Percentiles rank a stretch among this genome's conserved stretches.
Evolutionary conservation across 225 moss, liverwort and hornwort species (phyloP).

Genomic region (Marchantia paleacea): DNA sequence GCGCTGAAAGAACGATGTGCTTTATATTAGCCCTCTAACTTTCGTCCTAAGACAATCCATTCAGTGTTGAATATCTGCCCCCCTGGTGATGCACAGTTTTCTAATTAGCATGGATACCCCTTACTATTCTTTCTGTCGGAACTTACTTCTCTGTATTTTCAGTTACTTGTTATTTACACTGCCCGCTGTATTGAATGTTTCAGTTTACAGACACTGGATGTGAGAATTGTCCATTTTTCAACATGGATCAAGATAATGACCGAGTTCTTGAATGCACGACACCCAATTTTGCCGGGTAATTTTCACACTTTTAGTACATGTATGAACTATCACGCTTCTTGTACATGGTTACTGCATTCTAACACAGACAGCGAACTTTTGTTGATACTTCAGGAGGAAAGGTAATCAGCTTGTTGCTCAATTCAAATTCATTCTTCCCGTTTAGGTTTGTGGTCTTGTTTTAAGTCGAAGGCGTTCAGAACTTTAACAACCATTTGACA

Average conservation of each 20-base stretch:
- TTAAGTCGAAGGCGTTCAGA: not conserved
- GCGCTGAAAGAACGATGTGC: no score
- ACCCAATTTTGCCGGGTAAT: slow-evolving; percentile 86
- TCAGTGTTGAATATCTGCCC: no score
- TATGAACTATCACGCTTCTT: not conserved
- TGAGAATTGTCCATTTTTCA: slow-evolving; percentile 89
- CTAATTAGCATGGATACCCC: no score
- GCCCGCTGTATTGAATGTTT: not conserved
- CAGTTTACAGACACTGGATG: slow-evolving; percentile 89
- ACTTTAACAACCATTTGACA: not conserved
- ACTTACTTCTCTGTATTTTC: no score
- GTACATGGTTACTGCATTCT: not conserved
- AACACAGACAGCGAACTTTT: not conserved
- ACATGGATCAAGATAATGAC: slow-evolving; percentile 97
- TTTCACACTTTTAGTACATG: no score
- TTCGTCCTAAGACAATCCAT: no score
- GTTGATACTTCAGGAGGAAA: not conserved
- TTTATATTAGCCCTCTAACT: no score
- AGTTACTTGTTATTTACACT: not conserved
- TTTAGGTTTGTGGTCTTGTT: not conserved
- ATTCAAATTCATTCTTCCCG: not conserved
- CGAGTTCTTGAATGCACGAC: slow-evolving; percentile 95
- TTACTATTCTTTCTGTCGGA: no score
- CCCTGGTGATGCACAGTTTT: no score
- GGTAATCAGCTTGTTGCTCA: not conserved